Evolutionary conservation across 2,329 filamentous ascomycete genomes (phyloP), one percentile per base, ranked within the genome.

Genomic region (Talaromyces pinophilus): DNA sequence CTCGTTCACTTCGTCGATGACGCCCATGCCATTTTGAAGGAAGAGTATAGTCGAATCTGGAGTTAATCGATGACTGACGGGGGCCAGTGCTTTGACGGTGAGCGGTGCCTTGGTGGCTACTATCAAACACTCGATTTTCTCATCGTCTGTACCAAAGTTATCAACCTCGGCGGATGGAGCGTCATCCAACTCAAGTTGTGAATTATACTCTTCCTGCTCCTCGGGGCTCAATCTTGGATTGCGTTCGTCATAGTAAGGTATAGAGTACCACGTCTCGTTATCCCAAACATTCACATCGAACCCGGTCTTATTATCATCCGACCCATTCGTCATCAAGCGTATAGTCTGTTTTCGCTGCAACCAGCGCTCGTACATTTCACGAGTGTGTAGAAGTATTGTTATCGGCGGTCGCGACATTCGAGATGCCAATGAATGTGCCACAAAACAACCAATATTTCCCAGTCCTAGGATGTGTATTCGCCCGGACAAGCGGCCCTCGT

Each of bases 1-100:
- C 40, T 84, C 78, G 71, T 92, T 92, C 48, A 97, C 84, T 59
- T 88, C 85, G 59, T 98, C 93, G n/a, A 92, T 83, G 1, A 92
- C 82, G 0, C 95, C 94, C 77, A 98, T 86, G 0, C 93, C 92
- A 69, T 94, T 91, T 65, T 92, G 90, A 65, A 96, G 77, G 64
- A 96, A 85, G 67, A 91, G 87, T 7, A 97, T 85, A 0, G 92
- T 91, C 0, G 90, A 92, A 33, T 87, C 81, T 2, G 85, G 81
- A 52, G 86, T 83, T n/a, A 96, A 79, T 10, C 92, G 86, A 69
- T 87, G 84, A 2, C 88, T 84, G 62, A 96, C 86, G 0, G 85
- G 78, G 6, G 85, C 81, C 15, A 97, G 78, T 48, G 91, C 89
- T 1, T 84, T 80, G n/a, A 91, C 76, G 0, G 91, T 91, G 44